Percentiles rank a stretch among this genome's conserved stretches.
Conservation (phyloP, 2,329 filamentous ascomycete species). For the Claviceps lovelessii region DNA sequence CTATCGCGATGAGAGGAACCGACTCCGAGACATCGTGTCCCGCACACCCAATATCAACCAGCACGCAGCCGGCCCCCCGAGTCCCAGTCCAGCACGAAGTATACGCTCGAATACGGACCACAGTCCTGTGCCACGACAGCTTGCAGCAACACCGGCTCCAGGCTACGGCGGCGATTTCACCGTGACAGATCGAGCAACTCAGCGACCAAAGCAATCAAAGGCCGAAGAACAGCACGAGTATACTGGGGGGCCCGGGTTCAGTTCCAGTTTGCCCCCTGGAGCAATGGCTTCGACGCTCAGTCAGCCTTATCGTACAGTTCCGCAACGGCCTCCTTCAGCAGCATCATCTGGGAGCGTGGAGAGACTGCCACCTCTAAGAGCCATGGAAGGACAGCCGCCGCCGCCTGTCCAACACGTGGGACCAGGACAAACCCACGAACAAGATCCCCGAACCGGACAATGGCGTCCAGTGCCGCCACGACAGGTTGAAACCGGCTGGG, state of each 20-base stretch:
- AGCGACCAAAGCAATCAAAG: slow-evolving; percentile 24
- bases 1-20: slow-evolving; percentile 59
- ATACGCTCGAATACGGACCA: slow-evolving; percentile 23
- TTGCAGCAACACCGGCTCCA: slow-evolving; percentile 15
- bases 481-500: slow-evolving; percentile 23
- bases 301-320: slow-evolving; percentile 20
- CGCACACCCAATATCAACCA: slow-evolving; percentile 43
- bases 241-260: slow-evolving; percentile 25
- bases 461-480: slow-evolving; percentile 20
- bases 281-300: slow-evolving; percentile 28
- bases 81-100: slow-evolving; percentile 26
- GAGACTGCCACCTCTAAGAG: slow-evolving; percentile 33
- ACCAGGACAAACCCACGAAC: slow-evolving; percentile 18
- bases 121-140: slow-evolving; percentile 20
- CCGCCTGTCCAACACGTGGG: slow-evolving; percentile 9
- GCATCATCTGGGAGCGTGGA: slow-evolving; percentile 25
- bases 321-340: slow-evolving; percentile 24
- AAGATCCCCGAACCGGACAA: slow-evolving; percentile 22
- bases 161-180: slow-evolving; percentile 28
- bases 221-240: slow-evolving; percentile 34
- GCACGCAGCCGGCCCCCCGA: slow-evolving; percentile 37
- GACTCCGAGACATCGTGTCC: slow-evolving; percentile 51
- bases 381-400: slow-evolving; percentile 25
- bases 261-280: slow-evolving; percentile 19
- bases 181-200: slow-evolving; percentile 30